Conservation (phyloP, 805 yeast genomes). For the Kluyveromyces siamensis region DNA sequence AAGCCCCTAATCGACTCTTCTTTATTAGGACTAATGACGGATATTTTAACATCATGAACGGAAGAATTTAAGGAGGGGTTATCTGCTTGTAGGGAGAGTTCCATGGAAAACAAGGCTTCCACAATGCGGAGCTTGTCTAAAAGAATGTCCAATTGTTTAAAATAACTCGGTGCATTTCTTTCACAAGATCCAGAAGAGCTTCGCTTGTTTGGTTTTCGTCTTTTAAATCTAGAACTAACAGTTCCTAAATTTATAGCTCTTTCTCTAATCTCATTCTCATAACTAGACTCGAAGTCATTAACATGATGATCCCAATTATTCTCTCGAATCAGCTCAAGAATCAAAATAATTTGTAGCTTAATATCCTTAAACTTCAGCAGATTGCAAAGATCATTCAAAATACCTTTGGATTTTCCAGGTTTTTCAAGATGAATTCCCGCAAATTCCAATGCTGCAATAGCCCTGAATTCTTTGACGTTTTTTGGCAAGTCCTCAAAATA, state of each 20-base stretch:
- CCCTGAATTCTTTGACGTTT: background rate
- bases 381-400: slow-evolving; percentile 24
- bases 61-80: background rate
- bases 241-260: slow-evolving; percentile 28
- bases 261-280: slow-evolving; percentile 15
- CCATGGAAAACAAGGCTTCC: slow-evolving; percentile 37
- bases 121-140: slow-evolving; percentile 46
- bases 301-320: slow-evolving; percentile 29
- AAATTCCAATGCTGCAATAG: background rate
- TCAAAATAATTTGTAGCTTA: slow-evolving; percentile 42
- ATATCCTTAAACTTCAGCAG: slow-evolving; percentile 47
- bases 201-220: slow-evolving; percentile 17
- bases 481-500: slow-evolving; percentile 10
- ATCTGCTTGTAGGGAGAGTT: slow-evolving; percentile 13
- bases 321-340: slow-evolving; percentile 36
- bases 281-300: slow-evolving; percentile 24
- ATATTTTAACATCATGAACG: slow-evolving; percentile 13
- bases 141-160: slow-evolving; percentile 34
- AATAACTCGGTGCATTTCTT: slow-evolving; percentile 12
- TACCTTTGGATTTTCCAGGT: background rate
- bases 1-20: slow-evolving; percentile 39
- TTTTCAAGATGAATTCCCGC: background rate
- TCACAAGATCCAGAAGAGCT: slow-evolving; percentile 13
- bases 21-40: slow-evolving; percentile 18
- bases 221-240: slow-evolving; percentile 10